These are phyloP conservation scores for Calycina marina DNA, from an alignment of 2,329 filamentous ascomycete genomes.

Conservation along the genomic window DNA sequence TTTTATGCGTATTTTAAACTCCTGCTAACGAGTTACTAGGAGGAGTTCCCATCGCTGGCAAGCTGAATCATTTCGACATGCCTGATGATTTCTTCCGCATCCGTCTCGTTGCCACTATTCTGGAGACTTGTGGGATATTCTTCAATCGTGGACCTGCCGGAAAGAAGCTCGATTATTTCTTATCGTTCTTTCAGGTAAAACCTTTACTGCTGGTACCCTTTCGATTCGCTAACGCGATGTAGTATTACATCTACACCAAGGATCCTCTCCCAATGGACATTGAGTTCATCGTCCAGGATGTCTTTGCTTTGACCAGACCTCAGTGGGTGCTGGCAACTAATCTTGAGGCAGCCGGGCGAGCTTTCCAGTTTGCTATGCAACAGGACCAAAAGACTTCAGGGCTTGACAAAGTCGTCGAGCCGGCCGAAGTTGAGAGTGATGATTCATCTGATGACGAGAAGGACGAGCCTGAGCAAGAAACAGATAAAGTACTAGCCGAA, in stretches of 20 bases:
- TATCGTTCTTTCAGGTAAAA: slow-evolving; percentile 75
- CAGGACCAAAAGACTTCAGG: slow-evolving; percentile 77
- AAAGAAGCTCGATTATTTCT: slow-evolving; percentile 95
- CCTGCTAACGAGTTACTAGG: slow-evolving; percentile 35
- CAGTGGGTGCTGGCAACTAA: slow-evolving; percentile 82
- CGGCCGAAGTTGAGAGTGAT: slow-evolving; percentile 57
- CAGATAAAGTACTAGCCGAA: slow-evolving; percentile 30
- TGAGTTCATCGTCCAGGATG: slow-evolving; percentile 91
- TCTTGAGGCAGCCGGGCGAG: slow-evolving; percentile 66
- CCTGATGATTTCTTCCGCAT: slow-evolving; percentile 96
- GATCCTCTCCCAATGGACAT: slow-evolving; percentile 88
- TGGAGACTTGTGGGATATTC: slow-evolving; percentile 93
- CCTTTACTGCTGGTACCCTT: slow-evolving; percentile 3
- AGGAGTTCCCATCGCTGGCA: slow-evolving; percentile 68
- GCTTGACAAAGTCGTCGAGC: slow-evolving; percentile 51
- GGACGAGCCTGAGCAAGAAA: slow-evolving; percentile 24
- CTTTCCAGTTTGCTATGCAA: slow-evolving; percentile 76
- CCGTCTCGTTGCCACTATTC: slow-evolving; percentile 71
- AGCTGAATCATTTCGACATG: slow-evolving; percentile 63
- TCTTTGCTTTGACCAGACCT: slow-evolving; percentile 68
- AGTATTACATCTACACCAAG: slow-evolving; percentile 88
- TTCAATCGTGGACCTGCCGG: slow-evolving; percentile 87
- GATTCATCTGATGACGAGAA: slow-evolving; percentile 65
- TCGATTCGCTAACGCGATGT: slow-evolving; percentile 24
- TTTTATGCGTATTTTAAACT: too few species aligned